A percentile compares a stretch with the other conserved stretches of the same genome.
phyloP scores from a whole-genome alignment of 2,329 filamentous ascomycete genomes.

The Colletotrichum phormii region DNA sequence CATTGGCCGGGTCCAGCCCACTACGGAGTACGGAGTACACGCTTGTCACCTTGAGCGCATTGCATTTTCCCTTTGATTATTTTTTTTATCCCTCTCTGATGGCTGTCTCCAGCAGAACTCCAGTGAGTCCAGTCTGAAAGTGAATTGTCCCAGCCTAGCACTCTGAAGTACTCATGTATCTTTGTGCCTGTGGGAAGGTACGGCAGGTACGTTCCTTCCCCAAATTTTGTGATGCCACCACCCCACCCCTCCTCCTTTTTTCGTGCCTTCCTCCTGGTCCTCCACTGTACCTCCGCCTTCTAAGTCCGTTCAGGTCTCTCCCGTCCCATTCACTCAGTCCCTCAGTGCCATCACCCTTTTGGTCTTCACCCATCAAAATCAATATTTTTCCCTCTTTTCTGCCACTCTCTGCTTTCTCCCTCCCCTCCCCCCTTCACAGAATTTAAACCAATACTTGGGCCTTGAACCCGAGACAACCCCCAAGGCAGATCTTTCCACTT shows the following conservation, averaged over 20 bases:
- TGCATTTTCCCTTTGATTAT: neutral
- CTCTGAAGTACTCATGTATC: neutral
- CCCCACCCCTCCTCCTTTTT: conserved; percentile 6
- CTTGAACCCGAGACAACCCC: conserved; percentile 29
- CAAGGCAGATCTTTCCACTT: conserved; percentile 24
- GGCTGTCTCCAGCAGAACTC: neutral
- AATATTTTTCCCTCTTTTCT: neutral
- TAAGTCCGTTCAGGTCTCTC: neutral
- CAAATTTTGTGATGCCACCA: conserved; percentile 28
- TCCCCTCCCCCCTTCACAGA: neutral
- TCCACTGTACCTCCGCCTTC: neutral
- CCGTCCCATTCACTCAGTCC: neutral
- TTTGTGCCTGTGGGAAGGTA: neutral
- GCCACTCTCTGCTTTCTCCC: neutral
- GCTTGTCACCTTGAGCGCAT: conserved; percentile 7
- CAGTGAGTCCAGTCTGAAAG: neutral
- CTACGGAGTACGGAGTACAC: neutral
- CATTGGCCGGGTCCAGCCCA: conserved; percentile 6
- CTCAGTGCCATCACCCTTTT: neutral
- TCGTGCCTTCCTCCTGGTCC: neutral
- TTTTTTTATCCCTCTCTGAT: neutral
- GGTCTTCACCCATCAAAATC: neutral
- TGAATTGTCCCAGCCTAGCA: neutral
- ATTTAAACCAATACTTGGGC: conserved; percentile 18
- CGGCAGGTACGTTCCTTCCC: neutral